Evolutionary conservation across 2,329 filamentous ascomycete species (phyloP).

Genomic region (Ophiosphaerella narmari): DNA sequence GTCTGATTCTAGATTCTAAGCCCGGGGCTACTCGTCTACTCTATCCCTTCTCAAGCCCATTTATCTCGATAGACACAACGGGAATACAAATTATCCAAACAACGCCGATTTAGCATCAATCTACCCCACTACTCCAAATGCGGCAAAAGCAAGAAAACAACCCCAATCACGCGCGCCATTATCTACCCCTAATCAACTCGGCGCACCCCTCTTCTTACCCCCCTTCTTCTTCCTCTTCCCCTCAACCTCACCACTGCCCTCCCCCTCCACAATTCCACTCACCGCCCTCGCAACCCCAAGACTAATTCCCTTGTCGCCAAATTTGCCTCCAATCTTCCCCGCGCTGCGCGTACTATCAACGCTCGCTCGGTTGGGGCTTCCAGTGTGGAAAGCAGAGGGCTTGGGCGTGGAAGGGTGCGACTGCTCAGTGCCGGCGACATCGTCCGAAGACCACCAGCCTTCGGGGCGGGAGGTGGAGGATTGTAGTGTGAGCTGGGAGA

Average conservation of each 20-base stretch:
- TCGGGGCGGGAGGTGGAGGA: constrained; percentile 42
- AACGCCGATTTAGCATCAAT: too few species aligned
- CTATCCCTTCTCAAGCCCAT: too few species aligned
- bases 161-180: too few species aligned
- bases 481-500: constrained; percentile 35
- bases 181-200: too few species aligned
- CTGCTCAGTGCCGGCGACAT: constrained; percentile 40
- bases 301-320: constrained; percentile 41
- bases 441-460: constrained; percentile 48
- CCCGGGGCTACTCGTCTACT: too few species aligned
- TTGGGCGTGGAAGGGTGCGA: constrained; percentile 25
- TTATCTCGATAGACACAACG: too few species aligned
- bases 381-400: constrained; percentile 2
- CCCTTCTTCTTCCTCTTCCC: constrained; percentile 9
- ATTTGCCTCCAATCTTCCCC: constrained; percentile 26
- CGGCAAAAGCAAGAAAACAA: too few species aligned
- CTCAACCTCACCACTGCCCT: constrained; percentile 28
- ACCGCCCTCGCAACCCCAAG: constrained; percentile 40
- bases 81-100: too few species aligned
- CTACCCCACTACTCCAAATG: too few species aligned
- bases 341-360: constrained; percentile 36
- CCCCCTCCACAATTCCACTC: constrained; percentile 31
- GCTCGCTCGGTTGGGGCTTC: constrained; percentile 17
- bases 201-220: constrained; percentile 1
- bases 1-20: too few species aligned